Base-by-base conservation (phyloP, 768 basidiomycete species). In the Rhizopogon rudus region DNA sequence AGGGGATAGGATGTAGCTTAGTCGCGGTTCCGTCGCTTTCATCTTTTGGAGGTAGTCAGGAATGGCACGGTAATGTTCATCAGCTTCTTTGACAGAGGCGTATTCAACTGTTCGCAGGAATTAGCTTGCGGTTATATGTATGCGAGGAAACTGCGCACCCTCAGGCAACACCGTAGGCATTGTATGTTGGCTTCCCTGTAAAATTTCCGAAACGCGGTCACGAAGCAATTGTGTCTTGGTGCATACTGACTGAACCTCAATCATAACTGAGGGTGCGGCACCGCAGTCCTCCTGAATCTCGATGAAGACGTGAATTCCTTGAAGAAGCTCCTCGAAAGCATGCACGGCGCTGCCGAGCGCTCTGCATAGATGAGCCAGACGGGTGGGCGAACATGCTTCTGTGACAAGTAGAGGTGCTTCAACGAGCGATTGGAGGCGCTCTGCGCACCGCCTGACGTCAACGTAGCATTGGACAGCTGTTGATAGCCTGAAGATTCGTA, bases 311-410 rank as follows among this genome's bases (percentile, higher is more conserved):
- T 52, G 50, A 39, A 77, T 66, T 17, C 66, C 75, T 31, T 70
- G 65, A 22, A 55, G 65, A 44, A 73, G 63, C 55, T 80, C 79
- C 9, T 71, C 65, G 29, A 79, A 58, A 12, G 76, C 70, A 49
- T 69, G 67, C 9, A 54, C 31, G 40, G 57, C 60, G 25, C 54
- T 51, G 20, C 46, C 22, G 14, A 70, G 40, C 3, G 68, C 61
- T 16, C 57, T 29, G 39, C 52, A 42, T 51, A 71, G 59, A 3
- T 60, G 52, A 22, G 41, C 57, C 44, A 44, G 29, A 35, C 31
- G 48, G 39, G 14, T 16, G 48, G 20, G 35, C 20, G 35, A 49
- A 22, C 22, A 37, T 37, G 33, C 48, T 22, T 49, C 16, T 7
- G 37, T 20, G 51, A 67, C 53, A n/a, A 65, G 61, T 40, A 65